Evolutionary conservation across 208 protist species (phyloP), one percentile per base, ranked within the genome.

Genomic region (Leishmania tarentolae): DNA sequence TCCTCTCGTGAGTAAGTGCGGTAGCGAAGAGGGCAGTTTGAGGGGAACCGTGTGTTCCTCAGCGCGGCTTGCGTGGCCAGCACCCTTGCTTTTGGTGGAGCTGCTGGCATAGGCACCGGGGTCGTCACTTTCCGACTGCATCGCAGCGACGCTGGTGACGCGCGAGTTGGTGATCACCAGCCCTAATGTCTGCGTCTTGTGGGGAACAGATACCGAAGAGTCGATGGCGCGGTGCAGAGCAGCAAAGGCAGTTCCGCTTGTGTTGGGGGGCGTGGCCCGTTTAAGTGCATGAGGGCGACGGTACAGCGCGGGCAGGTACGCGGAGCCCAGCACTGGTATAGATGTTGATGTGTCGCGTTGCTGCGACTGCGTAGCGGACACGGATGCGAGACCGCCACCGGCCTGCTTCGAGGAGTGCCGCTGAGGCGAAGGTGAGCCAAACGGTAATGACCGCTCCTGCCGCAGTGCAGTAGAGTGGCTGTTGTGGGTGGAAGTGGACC

Each of bases 141-240:
- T 42, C 17, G 72, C 52, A 61, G 42, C 31, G n/a, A 17, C 72
- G 52, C 52, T 31, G 31, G 50, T 21, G 35, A 17, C 42, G 59
- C 31, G 40, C 40, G 75, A 44, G 53, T 78, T 78, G 57, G 57
- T 69, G 75, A 66, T 42, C 57, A 52, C 52, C 35, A 66, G 21
- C 28, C 28, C 57, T 35, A 52, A 28, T n/a, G 40, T 47, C 19
- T 15, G 31, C 13, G 42, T 47, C 56, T 50, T 69, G 31, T 47
- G 3, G 28, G 59, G 56, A 19, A 52, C 37, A 5, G 75, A 69
- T 17, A 7, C 28, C 44, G 53, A 7, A 44, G 59, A 70, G 6
- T 42, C 24, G 57, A 21, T 78, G 75, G 28, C 37, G 57, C 28
- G 57, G 59, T 69, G 28, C 47, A 47, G 17, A 19, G 31, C 57